Evolutionary conservation across 768 basidiomycete genomes (phyloP), one percentile per base, ranked within the genome.

Genomic region (Cystobasidium onofrii): DNA sequence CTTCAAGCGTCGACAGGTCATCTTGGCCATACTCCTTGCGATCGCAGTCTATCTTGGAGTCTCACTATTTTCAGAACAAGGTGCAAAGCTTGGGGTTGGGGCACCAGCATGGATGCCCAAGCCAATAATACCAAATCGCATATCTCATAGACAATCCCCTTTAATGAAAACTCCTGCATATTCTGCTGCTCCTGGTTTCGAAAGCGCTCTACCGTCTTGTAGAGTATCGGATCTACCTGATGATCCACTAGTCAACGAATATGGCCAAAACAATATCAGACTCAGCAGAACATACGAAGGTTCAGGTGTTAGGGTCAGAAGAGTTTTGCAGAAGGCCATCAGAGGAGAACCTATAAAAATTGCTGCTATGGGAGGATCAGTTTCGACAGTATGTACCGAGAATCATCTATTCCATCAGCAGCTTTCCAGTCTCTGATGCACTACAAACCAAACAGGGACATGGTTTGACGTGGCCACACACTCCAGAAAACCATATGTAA

Each of bases 251-350:
- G 76, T 76, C 61, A 4, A 12, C 20, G 67, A 76, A 61, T 78
- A 78, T 57, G 77, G 76, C 10, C 50, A 69, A 41, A 73, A 75
- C 64, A 76, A 67, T 39, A 71, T 79, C 20, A 46, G 67, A 25
- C 44, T 76, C 29, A 75, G 75, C n/a, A 25, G 78, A 23, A 57
- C 74, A 57, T 79, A 76, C 46, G 75, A 77, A 34, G 77, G 77
- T 9, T 73, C 70, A 15, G 78, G 77, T 0, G 66, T 36, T 7
- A 55, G 78, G 44, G 67, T 79, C 1, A 54, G 77, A 25, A 72
- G 43, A 41, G 55, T 76, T 23, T 46, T 79, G 25, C 76, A 61
- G 55, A 77, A 77, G 67, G 77, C 77, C 23, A 23, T 77, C 33
- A 39, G 72, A 23, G 78, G 78, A 0, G 76, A 78, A 66, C 44